Base-by-base conservation (phyloP, 1,284 basidiomycete species). In the Amylostereum areolatum region DNA sequence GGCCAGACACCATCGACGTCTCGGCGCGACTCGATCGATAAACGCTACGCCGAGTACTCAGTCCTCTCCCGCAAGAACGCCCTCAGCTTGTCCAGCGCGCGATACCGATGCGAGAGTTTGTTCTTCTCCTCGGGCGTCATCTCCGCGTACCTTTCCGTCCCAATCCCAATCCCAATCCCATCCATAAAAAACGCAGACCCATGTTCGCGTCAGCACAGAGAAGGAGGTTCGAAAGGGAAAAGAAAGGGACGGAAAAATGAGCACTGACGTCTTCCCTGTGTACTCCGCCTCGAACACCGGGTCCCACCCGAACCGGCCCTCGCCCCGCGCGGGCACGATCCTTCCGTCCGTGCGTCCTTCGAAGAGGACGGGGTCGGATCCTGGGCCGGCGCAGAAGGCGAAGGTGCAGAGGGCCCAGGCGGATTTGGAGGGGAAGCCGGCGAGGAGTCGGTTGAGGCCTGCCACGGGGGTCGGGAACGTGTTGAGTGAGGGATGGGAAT, bases 321-420 rank as follows among this genome's bases (percentile, higher is more conserved):
- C 78, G 0, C 96, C 96, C 43, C 95, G 72, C 0, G 95, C 78
- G 27, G 83, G 82, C 0, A 99, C 97, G 47, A 99, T 95, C 25
- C 70, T 75, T 1, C 96, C 96, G 42, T 91, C 81, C 1, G 94
- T 97, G 24, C 78, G 75, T 0, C 96, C 96, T 63, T 98, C 94
- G 55, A 99, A 98, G n/a, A 98, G 66, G 46, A 93, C 73, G 1
- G 89, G 84, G 48, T 91, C 87, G 2, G 75, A 63, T 58, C 81
- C 85, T 8, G 93, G 92, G 0, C 92, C 92, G 2, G 88, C 72
- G 46, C 83, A 91, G 66, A 97, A 98, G 6, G 94, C 96, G 59
- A 98, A 98, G 0, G 96, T 98, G 70, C 96, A 98, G 6, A 98
- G 74, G 0, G 95, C 95, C 58, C 85, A 88, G 0, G 97, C 96